Conservation (phyloP, 1,139 yeast genomes). For the Debaryomyces nepalensis region DNA sequence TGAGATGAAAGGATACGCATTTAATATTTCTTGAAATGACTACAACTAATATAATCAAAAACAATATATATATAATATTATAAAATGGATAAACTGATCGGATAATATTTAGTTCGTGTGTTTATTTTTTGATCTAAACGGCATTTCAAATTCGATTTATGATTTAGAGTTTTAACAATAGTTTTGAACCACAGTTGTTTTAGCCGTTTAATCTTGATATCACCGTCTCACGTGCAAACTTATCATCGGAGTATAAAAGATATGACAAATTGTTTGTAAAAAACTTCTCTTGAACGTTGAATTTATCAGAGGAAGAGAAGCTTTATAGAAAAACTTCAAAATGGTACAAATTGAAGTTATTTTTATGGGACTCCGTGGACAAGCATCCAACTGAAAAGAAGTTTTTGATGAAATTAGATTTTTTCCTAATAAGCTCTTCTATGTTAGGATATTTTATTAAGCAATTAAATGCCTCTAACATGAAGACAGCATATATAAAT, state of each 20-base stretch:
- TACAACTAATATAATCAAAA: neutral
- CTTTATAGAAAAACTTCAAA: slow-evolving; percentile 25
- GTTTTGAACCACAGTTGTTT: neutral
- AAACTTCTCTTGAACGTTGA: neutral
- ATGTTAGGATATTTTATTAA: slow-evolving; percentile 46
- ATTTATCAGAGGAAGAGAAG: slow-evolving; percentile 37
- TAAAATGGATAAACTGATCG: neutral
- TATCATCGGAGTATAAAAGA: neutral
- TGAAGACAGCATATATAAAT: slow-evolving; percentile 60
- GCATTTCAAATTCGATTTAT: neutral
- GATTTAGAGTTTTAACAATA: neutral
- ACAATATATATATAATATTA: neutral
- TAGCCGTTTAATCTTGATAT: neutral
- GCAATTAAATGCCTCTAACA: slow-evolving; percentile 49
- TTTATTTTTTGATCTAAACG: neutral
- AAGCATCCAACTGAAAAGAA: slow-evolving; percentile 49
- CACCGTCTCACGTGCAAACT: neutral
- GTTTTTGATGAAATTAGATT: slow-evolving; percentile 48
- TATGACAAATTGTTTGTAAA: neutral
- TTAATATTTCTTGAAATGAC: neutral
- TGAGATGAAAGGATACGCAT: neutral
- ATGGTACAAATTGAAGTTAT: slow-evolving; percentile 33
- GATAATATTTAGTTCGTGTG: neutral
- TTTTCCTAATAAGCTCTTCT: slow-evolving; percentile 47
- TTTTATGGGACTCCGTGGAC: slow-evolving; percentile 55